Evolutionary conservation across 345 rosid species (phyloP), one percentile per base, ranked within the genome.

Genomic region (Turritis glabra): DNA sequence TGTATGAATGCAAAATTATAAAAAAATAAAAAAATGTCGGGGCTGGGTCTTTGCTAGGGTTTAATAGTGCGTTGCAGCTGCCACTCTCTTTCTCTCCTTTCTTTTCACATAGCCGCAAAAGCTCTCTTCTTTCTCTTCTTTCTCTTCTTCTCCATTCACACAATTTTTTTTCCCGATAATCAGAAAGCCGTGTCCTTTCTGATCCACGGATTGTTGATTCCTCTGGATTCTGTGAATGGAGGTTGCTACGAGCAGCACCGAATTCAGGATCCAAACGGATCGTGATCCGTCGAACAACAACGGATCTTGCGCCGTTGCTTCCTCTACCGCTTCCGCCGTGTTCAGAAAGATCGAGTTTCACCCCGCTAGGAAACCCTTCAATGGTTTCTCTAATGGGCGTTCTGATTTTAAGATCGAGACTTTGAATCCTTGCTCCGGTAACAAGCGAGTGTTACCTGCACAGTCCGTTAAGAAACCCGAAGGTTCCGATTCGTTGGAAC

Each of bases 331-430:
- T 40, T 51, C 80, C 3, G 69, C 76, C 50, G 54, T 72, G 5
- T 46, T 73, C 35, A 80, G 88, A 21, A 85, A 61, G 82, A 85
- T 91, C 59, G 84, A 82, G 79, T 89, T 93, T 67, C 89, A 82
- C 6, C 97, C 80, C 2, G 92, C 92, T 3, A 85, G 88, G 32
- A 91, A 85, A 60, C 82, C 79, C 19, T 87, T 77, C 38, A 60
- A 43, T 7, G 96, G 87, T 10, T 75, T 85, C 57, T 75, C 62
- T 3, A 80, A 53, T 35, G 55, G 75, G 2, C 4, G 27, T 35
- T 84, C 85, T 5, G 88, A 85, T 87, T 94, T 91, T 72, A 80
- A 79, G 82, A 79, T 91, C 27, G 96, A 91, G 80, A 89, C 95
- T 13, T 74, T 90, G 71, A 91, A 91, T 75, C 87, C 92, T n/a